Evolutionary conservation across 2,329 filamentous ascomycete species (phyloP).

Genomic region (Rhynchosporium graminicola): DNA sequence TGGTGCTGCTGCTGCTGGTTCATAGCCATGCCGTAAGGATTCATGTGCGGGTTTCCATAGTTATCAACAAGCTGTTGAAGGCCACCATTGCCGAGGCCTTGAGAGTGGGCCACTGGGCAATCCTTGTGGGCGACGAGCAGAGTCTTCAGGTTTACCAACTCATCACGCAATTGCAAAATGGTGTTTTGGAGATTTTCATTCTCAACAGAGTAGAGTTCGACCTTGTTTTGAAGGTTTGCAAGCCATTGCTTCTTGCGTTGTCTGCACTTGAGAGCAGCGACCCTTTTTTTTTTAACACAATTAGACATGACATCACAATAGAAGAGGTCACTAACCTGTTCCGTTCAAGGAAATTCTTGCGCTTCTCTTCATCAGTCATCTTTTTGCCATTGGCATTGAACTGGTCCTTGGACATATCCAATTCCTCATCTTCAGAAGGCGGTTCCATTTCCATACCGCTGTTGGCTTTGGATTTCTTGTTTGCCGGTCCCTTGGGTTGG

Average conservation of each 20-base stretch:
- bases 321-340: constrained; percentile 69
- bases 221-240: constrained; percentile 89
- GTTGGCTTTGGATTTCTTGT: constrained; percentile 72
- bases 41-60: constrained; percentile 30
- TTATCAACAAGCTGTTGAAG: constrained; percentile 50
- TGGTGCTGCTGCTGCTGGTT: constrained; percentile 31
- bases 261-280: constrained; percentile 93
- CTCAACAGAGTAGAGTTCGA: constrained; percentile 88
- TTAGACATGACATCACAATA: constrained; percentile 31
- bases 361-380: constrained; percentile 98
- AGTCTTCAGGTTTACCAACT: constrained; percentile 93
- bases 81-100: constrained; percentile 51
- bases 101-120: constrained; percentile 87
- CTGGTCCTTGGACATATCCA: constrained; percentile 56
- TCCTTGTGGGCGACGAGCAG: constrained; percentile 93
- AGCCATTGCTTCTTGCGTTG: constrained; percentile 99
- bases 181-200: constrained; percentile 86
- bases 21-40: constrained; percentile 37
- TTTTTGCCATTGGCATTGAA: constrained; percentile 69
- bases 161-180: constrained; percentile 82
- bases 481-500: constrained; percentile 60
- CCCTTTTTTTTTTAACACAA: constrained; percentile 52
- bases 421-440: constrained; percentile 44
- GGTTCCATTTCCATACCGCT: constrained; percentile 45
- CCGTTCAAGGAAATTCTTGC: constrained; percentile 94